phyloP scores from a whole-genome alignment of 2,329 filamentous ascomycete species.

The Capronia coronata region DNA sequence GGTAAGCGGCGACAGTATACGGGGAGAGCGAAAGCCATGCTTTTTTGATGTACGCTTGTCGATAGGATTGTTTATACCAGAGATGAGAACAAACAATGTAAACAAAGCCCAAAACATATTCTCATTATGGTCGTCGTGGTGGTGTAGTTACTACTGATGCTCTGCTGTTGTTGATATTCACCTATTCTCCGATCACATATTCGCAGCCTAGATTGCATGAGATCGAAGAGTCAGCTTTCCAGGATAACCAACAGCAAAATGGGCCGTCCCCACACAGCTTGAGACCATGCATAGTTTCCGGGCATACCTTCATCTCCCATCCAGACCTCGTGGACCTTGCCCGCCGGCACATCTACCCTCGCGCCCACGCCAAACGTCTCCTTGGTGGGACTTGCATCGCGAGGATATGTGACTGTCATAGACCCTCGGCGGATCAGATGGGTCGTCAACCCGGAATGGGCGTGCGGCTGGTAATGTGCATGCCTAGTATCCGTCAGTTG shows the following conservation, averaged over 20 bases:
- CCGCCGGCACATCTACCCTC: conserved; percentile 53
- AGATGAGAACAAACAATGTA: conserved; percentile 8
- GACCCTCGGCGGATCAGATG: conserved; percentile 53
- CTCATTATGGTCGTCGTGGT: not conserved
- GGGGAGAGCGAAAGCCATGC: not conserved
- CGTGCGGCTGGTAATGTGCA: conserved; percentile 55
- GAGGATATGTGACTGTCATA: conserved; percentile 54
- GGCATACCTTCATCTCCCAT: conserved; percentile 44
- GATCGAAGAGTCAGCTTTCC: not conserved
- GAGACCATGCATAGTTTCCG: no score
- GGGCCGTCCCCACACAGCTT: no score
- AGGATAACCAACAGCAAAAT: no score
- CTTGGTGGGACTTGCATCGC: conserved; percentile 45
- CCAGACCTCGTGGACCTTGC: conserved; percentile 55
- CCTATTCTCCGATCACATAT: conserved; percentile 52
- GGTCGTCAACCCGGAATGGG: conserved; percentile 50
- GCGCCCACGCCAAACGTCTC: conserved; percentile 52
- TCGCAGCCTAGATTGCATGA: conserved; percentile 44
- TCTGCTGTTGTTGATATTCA: not conserved
- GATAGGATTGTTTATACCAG: conserved; percentile 7
- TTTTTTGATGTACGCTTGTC: not conserved
- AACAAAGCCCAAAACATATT: conserved; percentile 3
- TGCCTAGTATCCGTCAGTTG: no score
- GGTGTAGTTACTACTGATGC: not conserved
- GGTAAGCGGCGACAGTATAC: not conserved